phyloP scores from a whole-genome alignment of 139 green algal species.

The Desmodesmus armatus region DNA sequence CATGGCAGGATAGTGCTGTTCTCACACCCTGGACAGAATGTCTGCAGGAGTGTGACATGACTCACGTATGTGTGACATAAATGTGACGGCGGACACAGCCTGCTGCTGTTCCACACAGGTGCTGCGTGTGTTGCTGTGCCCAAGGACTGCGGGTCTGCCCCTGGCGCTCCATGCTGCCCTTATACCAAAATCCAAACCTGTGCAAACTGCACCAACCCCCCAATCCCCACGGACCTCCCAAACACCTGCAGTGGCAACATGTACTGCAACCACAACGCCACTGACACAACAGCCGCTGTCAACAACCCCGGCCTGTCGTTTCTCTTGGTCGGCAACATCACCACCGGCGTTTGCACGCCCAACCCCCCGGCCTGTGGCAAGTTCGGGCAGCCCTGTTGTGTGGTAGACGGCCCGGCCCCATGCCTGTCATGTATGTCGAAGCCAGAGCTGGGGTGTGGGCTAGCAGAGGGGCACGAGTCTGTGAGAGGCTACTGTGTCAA shows the following conservation, averaged over 20 bases:
- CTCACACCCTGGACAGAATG: not conserved
- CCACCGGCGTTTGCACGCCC: not conserved
- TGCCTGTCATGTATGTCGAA: too few relatives aligned
- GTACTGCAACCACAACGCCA: constrained; percentile 4
- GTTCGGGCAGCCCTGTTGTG: constrained; percentile 24
- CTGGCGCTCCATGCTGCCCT: constrained; percentile 28
- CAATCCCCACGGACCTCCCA: not conserved
- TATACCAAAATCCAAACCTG: not conserved
- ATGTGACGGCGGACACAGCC: not conserved
- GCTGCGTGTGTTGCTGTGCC: too few relatives aligned
- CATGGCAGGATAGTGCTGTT: not conserved
- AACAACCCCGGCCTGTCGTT: too few relatives aligned
- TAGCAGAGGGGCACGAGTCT: too few relatives aligned
- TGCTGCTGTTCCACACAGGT: not conserved
- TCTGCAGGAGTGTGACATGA: not conserved
- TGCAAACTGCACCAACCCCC: constrained; percentile 11
- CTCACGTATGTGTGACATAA: not conserved
- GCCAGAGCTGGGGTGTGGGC: too few relatives aligned
- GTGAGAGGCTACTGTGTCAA: too few relatives aligned
- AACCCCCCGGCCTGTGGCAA: constrained; percentile 31
- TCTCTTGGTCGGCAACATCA: too few relatives aligned
- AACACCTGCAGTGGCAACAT: not conserved
- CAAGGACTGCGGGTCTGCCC: constrained; percentile 19
- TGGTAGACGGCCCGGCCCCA: too few relatives aligned
- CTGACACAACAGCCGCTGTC: not conserved